Percentiles rank a stretch among this genome's conserved stretches.
These are phyloP conservation scores for Diutina sp. DNA, from an alignment of 1,139 yeast species.

Conservation along the genomic window DNA sequence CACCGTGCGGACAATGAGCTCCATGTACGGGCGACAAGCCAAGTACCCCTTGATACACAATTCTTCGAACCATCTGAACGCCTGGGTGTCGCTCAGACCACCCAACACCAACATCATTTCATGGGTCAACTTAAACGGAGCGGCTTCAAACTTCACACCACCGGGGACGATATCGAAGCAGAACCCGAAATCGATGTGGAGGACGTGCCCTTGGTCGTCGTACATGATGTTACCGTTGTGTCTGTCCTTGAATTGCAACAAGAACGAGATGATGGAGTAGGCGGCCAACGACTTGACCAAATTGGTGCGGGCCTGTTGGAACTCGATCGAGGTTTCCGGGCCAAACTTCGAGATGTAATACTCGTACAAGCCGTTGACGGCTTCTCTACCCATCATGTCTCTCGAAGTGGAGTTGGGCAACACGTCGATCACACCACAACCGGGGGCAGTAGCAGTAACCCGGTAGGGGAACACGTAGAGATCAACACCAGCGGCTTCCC, in stretches of 20 bases:
- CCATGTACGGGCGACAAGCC: conserved; percentile 83
- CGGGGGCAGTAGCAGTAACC: conserved; percentile 98
- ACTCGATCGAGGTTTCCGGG: conserved; percentile 79
- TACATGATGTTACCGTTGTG: conserved; percentile 99
- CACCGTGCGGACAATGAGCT: conserved; percentile 74
- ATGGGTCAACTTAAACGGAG: conserved; percentile 91
- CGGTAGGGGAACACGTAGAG: conserved; percentile 86
- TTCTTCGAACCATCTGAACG: conserved; percentile 90
- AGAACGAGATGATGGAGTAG: conserved; percentile 82
- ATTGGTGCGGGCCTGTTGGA: conserved; percentile 83
- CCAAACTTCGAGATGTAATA: conserved; percentile 90
- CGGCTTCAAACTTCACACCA: conserved; percentile 94
- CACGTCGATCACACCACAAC: conserved; percentile 98
- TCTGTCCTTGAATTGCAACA: conserved; percentile 91
- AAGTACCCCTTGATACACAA: conserved; percentile 86
- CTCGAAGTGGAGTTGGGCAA: conserved; percentile 89
- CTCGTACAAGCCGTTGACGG: conserved; percentile 92
- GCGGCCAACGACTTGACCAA: conserved; percentile 93
- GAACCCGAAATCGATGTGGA: conserved; percentile 97
- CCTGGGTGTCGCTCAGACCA: conserved; percentile 72
- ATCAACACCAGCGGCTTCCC: conserved; percentile 81
- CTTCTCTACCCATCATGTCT: conserved; percentile 98
- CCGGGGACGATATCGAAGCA: conserved; percentile 99
- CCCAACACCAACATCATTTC: conserved; percentile 97
- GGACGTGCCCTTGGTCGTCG: conserved; percentile 85